Evolutionary conservation across 805 yeast species (phyloP), one percentile per base, ranked within the genome.

Genomic region (Ogataea saltuana): DNA sequence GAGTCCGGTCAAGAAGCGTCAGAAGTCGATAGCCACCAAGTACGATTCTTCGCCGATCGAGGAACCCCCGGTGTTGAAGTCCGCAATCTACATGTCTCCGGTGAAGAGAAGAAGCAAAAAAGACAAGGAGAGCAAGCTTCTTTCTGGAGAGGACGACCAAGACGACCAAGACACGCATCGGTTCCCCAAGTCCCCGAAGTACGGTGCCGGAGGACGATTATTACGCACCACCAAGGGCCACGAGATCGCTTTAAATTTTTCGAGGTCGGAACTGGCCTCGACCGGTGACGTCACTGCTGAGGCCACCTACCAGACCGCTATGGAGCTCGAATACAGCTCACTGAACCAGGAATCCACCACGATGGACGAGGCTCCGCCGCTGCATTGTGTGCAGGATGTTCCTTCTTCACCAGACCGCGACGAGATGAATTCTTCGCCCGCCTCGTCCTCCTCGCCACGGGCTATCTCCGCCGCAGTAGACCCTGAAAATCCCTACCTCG

Each of bases 181-280:
- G 42, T 74, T 75, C 46, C 80, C 80, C 2, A 60, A 64, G 33
- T 74, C 78, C 0, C 77, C 79, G 2, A 68, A 67, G 31, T 72
- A 69, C 45, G 70, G 71, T 0, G 71, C 67, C 0, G 69, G 68
- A 13, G 72, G 71, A 0, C 53, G 50, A 15, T 47, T 68, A 10
- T 44, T 67, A 10, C 52, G 68, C 7, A 60, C 65, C 0, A 42
- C 43, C 12, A 45, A 46, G 31, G 65, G 67, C 1, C 50, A 56
- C 22, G 54, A 53, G 26, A 34, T 53, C 6, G 63, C 62, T 2
- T 49, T 60, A 27, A 50, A 59, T 29, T 59, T 50, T 51, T 63
- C 61, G 7, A 41, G 53, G 23, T 49, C 56, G 4, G 60, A 58
- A 37, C 44, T 56, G 41, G 48, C 50, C 18, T 41, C 48, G n/a